Percentiles rank a stretch among this genome's conserved stretches.
Evolutionary conservation across 2,329 filamentous ascomycete genomes (phyloP).

Genomic region (Fusarium fujikuroi): DNA sequence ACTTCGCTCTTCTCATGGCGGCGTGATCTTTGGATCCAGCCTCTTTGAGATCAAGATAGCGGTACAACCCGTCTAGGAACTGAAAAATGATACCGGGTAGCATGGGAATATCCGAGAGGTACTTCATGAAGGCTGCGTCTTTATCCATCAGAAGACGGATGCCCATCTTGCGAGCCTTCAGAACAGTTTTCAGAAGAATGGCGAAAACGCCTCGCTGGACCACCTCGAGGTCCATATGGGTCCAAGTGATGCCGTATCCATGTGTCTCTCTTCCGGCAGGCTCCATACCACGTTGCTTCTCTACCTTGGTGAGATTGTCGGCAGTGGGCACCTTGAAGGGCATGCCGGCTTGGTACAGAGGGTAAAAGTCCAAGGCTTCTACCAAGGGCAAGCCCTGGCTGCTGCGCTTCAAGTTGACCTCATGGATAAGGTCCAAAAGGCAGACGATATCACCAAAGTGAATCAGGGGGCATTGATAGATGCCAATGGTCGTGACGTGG

Average conservation of each 20-base stretch:
- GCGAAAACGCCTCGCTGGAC: constrained; percentile 49
- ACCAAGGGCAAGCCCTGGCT: constrained; percentile 26
- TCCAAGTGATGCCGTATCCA: constrained; percentile 49
- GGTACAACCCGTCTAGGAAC: constrained; percentile 50
- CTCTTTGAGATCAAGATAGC: constrained; percentile 41
- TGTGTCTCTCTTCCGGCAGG: not conserved
- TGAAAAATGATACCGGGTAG: constrained; percentile 42
- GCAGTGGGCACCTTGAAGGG: constrained; percentile 18
- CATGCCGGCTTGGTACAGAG: constrained; percentile 46
- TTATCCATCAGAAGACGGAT: constrained; percentile 47
- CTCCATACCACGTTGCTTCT: not conserved
- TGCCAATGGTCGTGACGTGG: constrained; percentile 47
- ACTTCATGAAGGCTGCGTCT: constrained; percentile 46
- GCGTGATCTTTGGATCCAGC: not conserved
- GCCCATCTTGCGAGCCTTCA: constrained; percentile 48
- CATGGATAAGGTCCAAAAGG: constrained; percentile 51
- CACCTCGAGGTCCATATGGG: constrained; percentile 33
- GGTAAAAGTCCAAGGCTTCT: constrained; percentile 49
- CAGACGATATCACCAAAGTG: constrained; percentile 51
- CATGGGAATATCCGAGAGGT: constrained; percentile 46
- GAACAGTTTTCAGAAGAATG: constrained; percentile 49
- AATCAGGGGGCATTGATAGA: constrained; percentile 52
- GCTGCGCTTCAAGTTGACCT: constrained; percentile 47
- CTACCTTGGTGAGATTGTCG: not conserved
- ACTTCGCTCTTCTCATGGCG: constrained; percentile 37